phyloP scores from a whole-genome alignment of 139 green algal genomes.

The Deuterostichococcus epilithicus region DNA sequence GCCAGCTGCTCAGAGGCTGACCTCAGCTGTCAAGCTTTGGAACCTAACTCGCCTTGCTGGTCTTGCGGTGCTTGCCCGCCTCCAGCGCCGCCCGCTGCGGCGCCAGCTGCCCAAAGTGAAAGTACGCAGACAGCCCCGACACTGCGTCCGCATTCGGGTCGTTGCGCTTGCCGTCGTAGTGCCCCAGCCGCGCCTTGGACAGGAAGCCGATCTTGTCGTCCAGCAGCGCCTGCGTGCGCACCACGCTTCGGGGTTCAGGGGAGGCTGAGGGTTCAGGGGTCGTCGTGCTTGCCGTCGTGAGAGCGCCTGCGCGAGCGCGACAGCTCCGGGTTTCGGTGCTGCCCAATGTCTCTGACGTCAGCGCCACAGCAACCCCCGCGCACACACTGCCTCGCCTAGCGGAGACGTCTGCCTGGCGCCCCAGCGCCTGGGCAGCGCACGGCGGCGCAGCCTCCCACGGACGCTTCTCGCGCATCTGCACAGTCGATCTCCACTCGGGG shows the following conservation, averaged over 20 bases:
- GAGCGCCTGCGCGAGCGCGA: no score
- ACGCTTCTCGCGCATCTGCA: no score
- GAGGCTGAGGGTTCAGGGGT: no score
- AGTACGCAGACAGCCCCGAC: conserved; percentile 81
- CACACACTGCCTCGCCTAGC: no score
- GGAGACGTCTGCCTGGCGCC: no score
- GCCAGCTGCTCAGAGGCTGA: background rate
- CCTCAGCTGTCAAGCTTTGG: background rate
- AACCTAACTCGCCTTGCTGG: conserved; percentile 37
- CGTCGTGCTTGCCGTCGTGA: no score
- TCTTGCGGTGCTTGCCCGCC: conserved; percentile 58
- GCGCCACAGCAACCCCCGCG: background rate
- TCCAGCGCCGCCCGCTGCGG: conserved; percentile 81
- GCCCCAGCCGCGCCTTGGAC: conserved; percentile 49
- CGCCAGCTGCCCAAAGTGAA: conserved; percentile 88
- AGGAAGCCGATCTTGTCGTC: conserved; percentile 71
- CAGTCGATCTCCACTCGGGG: no score
- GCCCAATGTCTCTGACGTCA: no score
- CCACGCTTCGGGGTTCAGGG: no score
- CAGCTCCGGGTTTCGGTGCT: no score
- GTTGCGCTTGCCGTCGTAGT: conserved; percentile 83
- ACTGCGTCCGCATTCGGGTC: conserved; percentile 70
- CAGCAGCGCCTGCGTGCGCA: conserved; percentile 33
- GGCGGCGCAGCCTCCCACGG: no score
- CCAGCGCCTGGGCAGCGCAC: no score